phyloP scores from a whole-genome alignment of 108 stramenopile genomes.

The Hondaea fermentalgiana region DNA sequence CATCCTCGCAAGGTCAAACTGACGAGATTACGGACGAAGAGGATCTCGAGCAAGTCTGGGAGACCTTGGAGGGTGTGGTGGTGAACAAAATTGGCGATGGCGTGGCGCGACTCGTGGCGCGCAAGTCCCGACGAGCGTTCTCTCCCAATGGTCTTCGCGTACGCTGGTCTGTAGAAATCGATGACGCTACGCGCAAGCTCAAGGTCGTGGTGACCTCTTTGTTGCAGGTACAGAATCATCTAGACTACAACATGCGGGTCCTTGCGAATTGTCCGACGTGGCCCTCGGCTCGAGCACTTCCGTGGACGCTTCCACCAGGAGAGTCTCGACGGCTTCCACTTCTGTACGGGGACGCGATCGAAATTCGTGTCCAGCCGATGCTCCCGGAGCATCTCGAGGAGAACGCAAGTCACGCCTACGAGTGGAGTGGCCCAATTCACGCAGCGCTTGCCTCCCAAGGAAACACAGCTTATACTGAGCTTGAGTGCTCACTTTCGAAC shows the following conservation, averaged over 20 bases:
- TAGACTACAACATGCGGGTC: neutral
- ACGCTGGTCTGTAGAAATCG: neutral
- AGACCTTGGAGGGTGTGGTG: neutral
- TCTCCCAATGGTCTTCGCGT: neutral
- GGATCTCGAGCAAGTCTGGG: neutral
- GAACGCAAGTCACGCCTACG: neutral
- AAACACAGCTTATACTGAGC: neutral
- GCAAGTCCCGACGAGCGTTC: neutral
- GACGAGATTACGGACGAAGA: too few relatives aligned
- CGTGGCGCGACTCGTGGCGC: neutral
- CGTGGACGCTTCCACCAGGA: neutral
- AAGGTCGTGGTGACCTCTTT: neutral
- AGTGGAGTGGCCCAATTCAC: conserved; percentile 3
- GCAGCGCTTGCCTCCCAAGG: neutral
- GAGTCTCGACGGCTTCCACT: neutral
- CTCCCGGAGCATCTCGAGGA: conserved; percentile 5
- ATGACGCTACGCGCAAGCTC: conserved; percentile 5
- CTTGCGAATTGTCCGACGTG: neutral
- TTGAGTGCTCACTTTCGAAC: neutral
- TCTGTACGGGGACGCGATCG: neutral
- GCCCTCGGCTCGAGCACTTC: neutral
- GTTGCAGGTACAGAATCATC: neutral
- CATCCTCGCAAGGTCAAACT: too few relatives aligned
- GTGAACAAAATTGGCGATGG: neutral
- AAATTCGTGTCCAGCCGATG: neutral